Evolutionary conservation across 2,329 filamentous ascomycete genomes (phyloP).

Genomic region (Colletotrichum agaves): DNA sequence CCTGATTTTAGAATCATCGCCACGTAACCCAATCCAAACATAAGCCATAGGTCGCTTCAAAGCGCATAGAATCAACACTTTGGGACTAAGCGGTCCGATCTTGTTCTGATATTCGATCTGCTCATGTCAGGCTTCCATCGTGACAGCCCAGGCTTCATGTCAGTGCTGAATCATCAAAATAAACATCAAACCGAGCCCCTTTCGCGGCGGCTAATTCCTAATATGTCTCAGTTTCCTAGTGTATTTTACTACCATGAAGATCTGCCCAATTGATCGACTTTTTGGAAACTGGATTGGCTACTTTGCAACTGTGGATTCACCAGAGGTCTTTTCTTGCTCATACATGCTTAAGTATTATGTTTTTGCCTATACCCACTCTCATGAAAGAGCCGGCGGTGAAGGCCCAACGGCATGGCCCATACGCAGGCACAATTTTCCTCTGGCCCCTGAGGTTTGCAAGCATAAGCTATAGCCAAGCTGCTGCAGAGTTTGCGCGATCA

Average conservation of each 20-base stretch:
- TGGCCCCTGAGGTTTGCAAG: neutral
- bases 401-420: neutral
- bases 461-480: slow-evolving; percentile 5
- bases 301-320: neutral
- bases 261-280: neutral
- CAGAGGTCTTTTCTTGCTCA: neutral
- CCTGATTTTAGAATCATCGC: neutral
- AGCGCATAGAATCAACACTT: too few relatives aligned
- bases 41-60: too few relatives aligned
- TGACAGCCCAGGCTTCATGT: neutral
- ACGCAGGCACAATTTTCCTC: neutral
- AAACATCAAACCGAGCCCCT: neutral
- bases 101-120: neutral
- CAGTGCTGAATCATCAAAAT: slow-evolving; percentile 1
- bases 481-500: neutral
- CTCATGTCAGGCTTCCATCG: neutral
- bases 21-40: too few relatives aligned
- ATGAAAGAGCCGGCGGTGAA: neutral
- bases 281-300: neutral
- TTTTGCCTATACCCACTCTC: neutral
- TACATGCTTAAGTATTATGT: neutral
- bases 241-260: neutral
- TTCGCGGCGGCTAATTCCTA: neutral
- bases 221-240: neutral
- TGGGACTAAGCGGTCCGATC: too few relatives aligned